Conservation (phyloP, 768 basidiomycete species). For the Boletus speciosus region DNA sequence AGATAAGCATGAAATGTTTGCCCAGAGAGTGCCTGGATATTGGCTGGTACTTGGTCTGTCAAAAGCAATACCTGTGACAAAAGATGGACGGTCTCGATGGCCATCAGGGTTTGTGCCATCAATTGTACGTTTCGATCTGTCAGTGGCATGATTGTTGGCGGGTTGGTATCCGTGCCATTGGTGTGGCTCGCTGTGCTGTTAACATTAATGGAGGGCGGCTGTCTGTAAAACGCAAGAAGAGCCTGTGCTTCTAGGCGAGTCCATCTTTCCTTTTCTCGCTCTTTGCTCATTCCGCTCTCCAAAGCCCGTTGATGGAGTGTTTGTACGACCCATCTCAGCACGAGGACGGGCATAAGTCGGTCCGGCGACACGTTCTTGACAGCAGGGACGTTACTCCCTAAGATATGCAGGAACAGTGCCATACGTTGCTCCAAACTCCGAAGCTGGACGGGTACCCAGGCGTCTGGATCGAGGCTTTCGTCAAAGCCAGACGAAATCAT, state of each 20-base stretch:
- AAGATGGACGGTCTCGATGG: constrained; percentile 57
- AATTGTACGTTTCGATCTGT: constrained; percentile 65
- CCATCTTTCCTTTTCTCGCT: constrained; percentile 69
- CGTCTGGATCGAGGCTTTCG: constrained; percentile 18
- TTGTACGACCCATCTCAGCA: constrained; percentile 59
- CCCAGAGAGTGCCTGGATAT: constrained; percentile 56
- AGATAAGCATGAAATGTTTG: constrained; percentile 53
- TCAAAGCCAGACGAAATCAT: constrained; percentile 37
- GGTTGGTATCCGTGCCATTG: constrained; percentile 14
- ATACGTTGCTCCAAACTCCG: constrained; percentile 49
- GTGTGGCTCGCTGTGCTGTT: constrained; percentile 16
- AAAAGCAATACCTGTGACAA: constrained; percentile 63
- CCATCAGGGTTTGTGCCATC: constrained; percentile 57
- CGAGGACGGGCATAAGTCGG: constrained; percentile 49
- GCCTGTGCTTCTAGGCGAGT: constrained; percentile 57
- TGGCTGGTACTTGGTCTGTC: constrained; percentile 42
- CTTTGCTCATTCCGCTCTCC: constrained; percentile 47
- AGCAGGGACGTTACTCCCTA: constrained; percentile 50
- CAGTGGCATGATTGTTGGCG: constrained; percentile 29
- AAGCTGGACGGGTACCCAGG: constrained; percentile 45
- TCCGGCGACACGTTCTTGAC: constrained; percentile 47
- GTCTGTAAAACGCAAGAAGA: constrained; percentile 51
- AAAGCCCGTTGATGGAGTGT: constrained; percentile 49
- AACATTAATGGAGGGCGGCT: not conserved
- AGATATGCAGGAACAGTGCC: constrained; percentile 50